Evolutionary conservation across 2,329 filamentous ascomycete species (phyloP), one percentile per base, ranked within the genome.

Genomic region (Aureobasidium sp.): DNA sequence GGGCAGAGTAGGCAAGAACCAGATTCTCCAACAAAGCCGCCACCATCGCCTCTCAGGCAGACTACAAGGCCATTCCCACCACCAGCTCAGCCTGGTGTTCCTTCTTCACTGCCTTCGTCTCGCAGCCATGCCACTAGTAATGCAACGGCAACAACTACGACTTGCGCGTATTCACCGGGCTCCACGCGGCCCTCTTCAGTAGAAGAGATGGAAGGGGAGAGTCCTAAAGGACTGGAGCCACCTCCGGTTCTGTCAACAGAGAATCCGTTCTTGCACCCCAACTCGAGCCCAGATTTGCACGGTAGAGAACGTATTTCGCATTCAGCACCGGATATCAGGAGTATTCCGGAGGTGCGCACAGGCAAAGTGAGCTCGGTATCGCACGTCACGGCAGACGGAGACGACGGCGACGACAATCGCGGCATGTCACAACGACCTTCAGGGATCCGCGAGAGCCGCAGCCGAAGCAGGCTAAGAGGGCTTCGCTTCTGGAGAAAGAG

Each of bases 401-500:
- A 47, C 12, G 47, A 60, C 1, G 39, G 41, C 20, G 60, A 62
- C 2, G 60, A 56, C 15, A 22, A 51, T 17, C 55, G 57, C 14
- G 48, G 60, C 29, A 56, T 45, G 36, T 61, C 47, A 36, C 36
- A 52, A 22, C 39, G 48, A 41, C 45, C 47, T 15, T 12, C 20
- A 9, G 44, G 53, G 47, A 58, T 66, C 20, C 61, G 64, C 12
- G 69, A 71, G 51, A 72, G 70, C 49, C 66, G 72, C 44, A 72
- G 70, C 64, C 68, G 72, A 45, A 74, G 72, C 64, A 69, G 71
- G 27, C 64, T 74, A 59, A 67, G 72, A 42, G 69, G 70, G 0
- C 63, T 74, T 56, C 72, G 72, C 62, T 74, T 74, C 59, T 74
- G 72, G 72, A 71, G 70, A 65, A 71, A 70, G 65, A 48, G 62